Evolutionary conservation across 495 filamentous ascomycete species (phyloP), one percentile per base, ranked within the genome.

Genomic region (Margaritispora aquatica): DNA sequence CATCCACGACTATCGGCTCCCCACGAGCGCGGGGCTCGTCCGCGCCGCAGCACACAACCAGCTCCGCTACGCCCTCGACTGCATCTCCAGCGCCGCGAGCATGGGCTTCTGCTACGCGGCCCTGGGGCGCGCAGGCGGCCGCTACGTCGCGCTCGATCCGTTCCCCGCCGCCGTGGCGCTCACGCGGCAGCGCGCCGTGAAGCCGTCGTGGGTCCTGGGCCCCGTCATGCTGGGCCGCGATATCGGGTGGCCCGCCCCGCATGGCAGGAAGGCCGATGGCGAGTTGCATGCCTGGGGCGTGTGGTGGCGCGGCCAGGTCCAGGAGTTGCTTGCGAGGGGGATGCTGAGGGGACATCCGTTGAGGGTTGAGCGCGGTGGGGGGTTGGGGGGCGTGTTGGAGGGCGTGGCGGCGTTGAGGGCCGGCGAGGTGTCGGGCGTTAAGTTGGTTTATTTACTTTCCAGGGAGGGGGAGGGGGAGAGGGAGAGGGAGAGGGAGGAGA

Each of bases 1-100:
- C n/a, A 75, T 77, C 0, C 85, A 82, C 59, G 80, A 88, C 69
- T 86, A 86, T 66, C 67, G 71, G 2, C 66, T 67, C 0, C 66
- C 75, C 1, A 68, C 70, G 1, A 74, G 72, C 58, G 74, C 73
- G 0, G 61, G 72, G 1, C 70, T 80, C 23, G 82, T 82, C 53
- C 38, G 38, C 50, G 0, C 11, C 22, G 10, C 77, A 75, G 0
- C 20, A 53, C 1, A n/a, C 3, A 73, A 72, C 41, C 19, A 36
- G 11, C 66, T 77, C 1, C 29, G 34, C 1, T 68, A 65, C 27
- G 68, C 58, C 9, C 47, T 78, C 15, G 75, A 78, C 54, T 68
- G 63, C 48, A 64, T 78, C 11, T 24, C 70, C 3, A 49, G 66
- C 11, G n/a, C 59, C 2, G 64, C 65, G 17, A 70, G 71, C 0